Base-by-base conservation (phyloP, 768 basidiomycete species). In the Rhodotorula toruloides region DNA sequence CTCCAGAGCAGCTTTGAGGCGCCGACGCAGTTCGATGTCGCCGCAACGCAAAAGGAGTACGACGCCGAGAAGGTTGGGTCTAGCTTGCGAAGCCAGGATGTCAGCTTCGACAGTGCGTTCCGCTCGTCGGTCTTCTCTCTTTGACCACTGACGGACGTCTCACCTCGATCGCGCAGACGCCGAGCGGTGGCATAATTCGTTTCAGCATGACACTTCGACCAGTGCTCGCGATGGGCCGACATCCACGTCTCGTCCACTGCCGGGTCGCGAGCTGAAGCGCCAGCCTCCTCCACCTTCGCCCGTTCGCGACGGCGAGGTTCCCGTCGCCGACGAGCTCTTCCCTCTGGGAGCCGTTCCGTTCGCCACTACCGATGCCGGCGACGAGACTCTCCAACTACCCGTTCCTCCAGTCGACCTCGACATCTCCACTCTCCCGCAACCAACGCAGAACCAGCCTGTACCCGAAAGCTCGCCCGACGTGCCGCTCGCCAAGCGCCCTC, bases 31-130 rank as follows among this genome's bases (percentile, higher is more conserved):
- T 62, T 49, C 47, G 60, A 61, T 21, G 63, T 65, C 22, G 44
- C 53, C 27, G 39, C 63, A 6, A 70, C 63, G 22, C 68, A 70
- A 42, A 29, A 61, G 19, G 52, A 58, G 14, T 69, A 70, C 60
- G 68, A 70, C 42, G 47, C 22, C 32, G 13, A 58, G 16, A 17
- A 27, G 53, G 25, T 13, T n/a, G n/a, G n/a, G 32, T 53, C 63
- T n/a, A 44, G 36, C 5, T 21, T 10, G 36, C 46, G 2, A n/a
- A 32, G 48, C 8, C 55, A 57, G 42, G 55, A 60, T 9, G 39
- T 43, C 1, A 21, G n/a, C 12, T 32, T 63, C 54, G 48, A 49
- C 37, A 50, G 48, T 64, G 37, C 39, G 63, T 21, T 44, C 6
- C 29, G 34, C 25, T 2, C 16, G 2, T 32, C 16, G 12, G 4